Evolutionary conservation across 164 flowering plant species (phyloP).

Genomic region (Tetracentron sinense): DNA sequence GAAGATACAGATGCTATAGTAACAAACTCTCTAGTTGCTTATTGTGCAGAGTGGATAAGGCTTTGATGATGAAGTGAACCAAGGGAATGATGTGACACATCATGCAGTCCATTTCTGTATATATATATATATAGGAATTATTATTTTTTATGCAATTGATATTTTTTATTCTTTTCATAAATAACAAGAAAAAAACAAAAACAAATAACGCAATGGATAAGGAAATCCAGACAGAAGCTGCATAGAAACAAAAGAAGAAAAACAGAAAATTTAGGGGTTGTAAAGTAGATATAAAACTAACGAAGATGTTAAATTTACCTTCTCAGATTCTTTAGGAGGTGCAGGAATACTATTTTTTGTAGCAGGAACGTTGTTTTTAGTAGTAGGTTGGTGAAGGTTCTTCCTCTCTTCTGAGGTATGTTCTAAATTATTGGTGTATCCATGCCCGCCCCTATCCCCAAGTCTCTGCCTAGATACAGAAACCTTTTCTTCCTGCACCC

Average conservation of each 20-base stretch:
- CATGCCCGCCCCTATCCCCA: slow-evolving; percentile 38
- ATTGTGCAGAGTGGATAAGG: too few species aligned
- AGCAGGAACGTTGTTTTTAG: slow-evolving; percentile 30
- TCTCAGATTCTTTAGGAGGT: slow-evolving; percentile 61
- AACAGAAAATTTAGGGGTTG: too few species aligned
- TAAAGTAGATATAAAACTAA: not conserved
- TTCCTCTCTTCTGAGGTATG: slow-evolving; percentile 45
- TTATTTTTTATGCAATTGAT: too few species aligned
- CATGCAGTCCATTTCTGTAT: too few species aligned
- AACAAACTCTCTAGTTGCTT: too few species aligned
- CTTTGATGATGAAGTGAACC: too few species aligned
- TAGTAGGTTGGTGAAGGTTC: slow-evolving; percentile 29
- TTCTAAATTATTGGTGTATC: slow-evolving; percentile 30
- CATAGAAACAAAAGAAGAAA: not conserved
- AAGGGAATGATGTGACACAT: too few species aligned
- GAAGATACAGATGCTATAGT: too few species aligned
- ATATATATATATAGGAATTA: too few species aligned
- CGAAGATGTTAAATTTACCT: slow-evolving; percentile 54
- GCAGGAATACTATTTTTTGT: slow-evolving; percentile 46
- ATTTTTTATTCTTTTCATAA: too few species aligned
- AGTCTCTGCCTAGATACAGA: slow-evolving; percentile 41
- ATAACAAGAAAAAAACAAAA: too few species aligned
- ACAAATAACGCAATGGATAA: not conserved
- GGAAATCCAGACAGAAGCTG: not conserved
- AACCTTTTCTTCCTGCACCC: slow-evolving; percentile 41